Evolutionary conservation across 495 filamentous ascomycete genomes (phyloP).

Genomic region (Aspergillus campestris): DNA sequence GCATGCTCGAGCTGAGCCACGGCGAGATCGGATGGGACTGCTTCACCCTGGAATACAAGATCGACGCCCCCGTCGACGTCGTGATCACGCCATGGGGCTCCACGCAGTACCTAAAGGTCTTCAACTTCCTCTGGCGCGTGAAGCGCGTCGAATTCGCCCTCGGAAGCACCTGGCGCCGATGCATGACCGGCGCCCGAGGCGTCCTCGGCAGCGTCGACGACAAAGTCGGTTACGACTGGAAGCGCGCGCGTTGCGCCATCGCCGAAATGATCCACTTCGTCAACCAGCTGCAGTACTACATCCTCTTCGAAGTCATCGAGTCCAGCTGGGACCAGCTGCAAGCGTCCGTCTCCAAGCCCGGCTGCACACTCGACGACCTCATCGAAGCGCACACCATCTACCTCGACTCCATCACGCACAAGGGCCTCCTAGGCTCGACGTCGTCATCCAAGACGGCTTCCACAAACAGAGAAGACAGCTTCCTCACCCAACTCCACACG

Average conservation of each 20-base stretch:
- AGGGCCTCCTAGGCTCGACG: slow-evolving; percentile 77
- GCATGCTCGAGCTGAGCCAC: slow-evolving; percentile 90
- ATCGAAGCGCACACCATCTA: slow-evolving; percentile 88
- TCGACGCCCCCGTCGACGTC: slow-evolving; percentile 94
- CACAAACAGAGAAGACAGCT: slow-evolving; percentile 60
- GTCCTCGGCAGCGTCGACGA: slow-evolving; percentile 78
- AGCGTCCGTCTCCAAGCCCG: slow-evolving; percentile 66
- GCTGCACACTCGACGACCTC: slow-evolving; percentile 87
- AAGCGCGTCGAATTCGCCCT: slow-evolving; percentile 97
- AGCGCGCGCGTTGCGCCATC: slow-evolving; percentile 72
- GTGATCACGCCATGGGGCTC: slow-evolving; percentile 93
- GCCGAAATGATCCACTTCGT: slow-evolving; percentile 99
- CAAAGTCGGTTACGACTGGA: slow-evolving; percentile 77
- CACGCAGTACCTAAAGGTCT: slow-evolving; percentile 95
- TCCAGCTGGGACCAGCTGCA: slow-evolving; percentile 85
- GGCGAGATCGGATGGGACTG: slow-evolving; percentile 99
- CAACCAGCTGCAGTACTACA: slow-evolving; percentile 95
- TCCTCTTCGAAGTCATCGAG: slow-evolving; percentile 97
- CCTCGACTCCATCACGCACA: slow-evolving; percentile 89
- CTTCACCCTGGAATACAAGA: slow-evolving; percentile 98
- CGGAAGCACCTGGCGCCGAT: slow-evolving; percentile 83
- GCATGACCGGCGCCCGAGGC: slow-evolving; percentile 89
- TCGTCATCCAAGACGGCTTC: slow-evolving; percentile 30
- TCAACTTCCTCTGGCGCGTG: slow-evolving; percentile 98
- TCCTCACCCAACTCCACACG: slow-evolving; percentile 83